Evolutionary conservation across 2,329 filamentous ascomycete species (phyloP).

Genomic region (Aspergillus candidus): DNA sequence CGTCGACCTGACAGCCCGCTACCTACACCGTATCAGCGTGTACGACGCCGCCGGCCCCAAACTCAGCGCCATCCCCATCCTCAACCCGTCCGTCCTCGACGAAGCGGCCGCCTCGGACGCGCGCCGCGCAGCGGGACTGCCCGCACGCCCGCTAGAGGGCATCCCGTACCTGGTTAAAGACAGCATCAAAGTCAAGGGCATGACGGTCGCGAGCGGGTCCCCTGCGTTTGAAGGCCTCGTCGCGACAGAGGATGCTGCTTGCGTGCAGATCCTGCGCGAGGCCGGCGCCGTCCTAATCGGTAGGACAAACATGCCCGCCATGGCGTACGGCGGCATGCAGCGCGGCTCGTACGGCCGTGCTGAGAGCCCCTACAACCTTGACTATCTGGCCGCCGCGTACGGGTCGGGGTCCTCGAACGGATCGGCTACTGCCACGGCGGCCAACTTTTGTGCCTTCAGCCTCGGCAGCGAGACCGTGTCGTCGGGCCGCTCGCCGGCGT

Average conservation of each 20-base stretch:
- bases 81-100: slow-evolving; percentile 43
- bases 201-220: slow-evolving; percentile 51
- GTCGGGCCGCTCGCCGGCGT: slow-evolving; percentile 52
- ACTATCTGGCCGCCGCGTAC: slow-evolving; percentile 51
- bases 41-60: slow-evolving; percentile 40
- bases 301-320: slow-evolving; percentile 55
- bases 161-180: slow-evolving; percentile 56
- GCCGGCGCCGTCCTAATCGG: slow-evolving; percentile 50
- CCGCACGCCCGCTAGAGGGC: slow-evolving; percentile 44
- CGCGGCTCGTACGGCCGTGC: slow-evolving; percentile 52
- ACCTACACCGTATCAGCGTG: slow-evolving; percentile 43
- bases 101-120: slow-evolving; percentile 46
- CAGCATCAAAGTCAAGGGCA: slow-evolving; percentile 49
- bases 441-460: slow-evolving; percentile 49
- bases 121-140: slow-evolving; percentile 33
- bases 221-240: slow-evolving; percentile 48
- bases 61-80: slow-evolving; percentile 46
- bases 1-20: slow-evolving; percentile 42
- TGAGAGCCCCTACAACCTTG: slow-evolving; percentile 51
- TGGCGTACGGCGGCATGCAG: slow-evolving; percentile 56
- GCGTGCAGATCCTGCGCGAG: slow-evolving; percentile 42
- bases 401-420: slow-evolving; percentile 56
- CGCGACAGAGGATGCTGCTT: slow-evolving; percentile 49
- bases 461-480: slow-evolving; percentile 53
- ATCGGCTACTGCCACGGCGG: slow-evolving; percentile 46